Conservation (phyloP, 495 filamentous ascomycete species). For the Halenospora varia region DNA sequence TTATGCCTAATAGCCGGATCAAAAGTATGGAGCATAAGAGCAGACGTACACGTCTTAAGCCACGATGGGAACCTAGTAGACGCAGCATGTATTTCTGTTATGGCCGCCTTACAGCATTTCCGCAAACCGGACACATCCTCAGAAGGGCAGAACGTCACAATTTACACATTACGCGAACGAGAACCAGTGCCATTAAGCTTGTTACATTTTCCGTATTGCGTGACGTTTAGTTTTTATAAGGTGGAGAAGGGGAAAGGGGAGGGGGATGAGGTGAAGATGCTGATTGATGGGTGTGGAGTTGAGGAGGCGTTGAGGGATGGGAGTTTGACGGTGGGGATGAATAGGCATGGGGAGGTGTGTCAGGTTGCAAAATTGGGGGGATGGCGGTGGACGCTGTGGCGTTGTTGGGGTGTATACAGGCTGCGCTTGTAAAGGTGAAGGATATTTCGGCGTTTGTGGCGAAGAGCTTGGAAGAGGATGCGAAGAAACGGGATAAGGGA, state of each 20-base stretch:
- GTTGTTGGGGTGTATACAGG: constrained; percentile 62
- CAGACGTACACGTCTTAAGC: constrained; percentile 83
- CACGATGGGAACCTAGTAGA: constrained; percentile 88
- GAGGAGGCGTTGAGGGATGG: constrained; percentile 87
- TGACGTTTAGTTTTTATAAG: constrained; percentile 78
- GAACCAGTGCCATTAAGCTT: constrained; percentile 86
- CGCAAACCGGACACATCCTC: constrained; percentile 82
- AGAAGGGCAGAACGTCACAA: constrained; percentile 72
- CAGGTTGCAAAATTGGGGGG: constrained; percentile 87
- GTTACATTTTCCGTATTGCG: constrained; percentile 83
- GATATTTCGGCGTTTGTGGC: constrained; percentile 70
- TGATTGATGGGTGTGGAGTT: constrained; percentile 73
- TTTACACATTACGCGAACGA: constrained; percentile 78
- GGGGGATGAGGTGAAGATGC: constrained; percentile 40
- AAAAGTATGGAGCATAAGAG: constrained; percentile 86
- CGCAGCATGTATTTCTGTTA: constrained; percentile 76
- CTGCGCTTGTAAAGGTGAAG: constrained; percentile 74
- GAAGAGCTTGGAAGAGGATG: constrained; percentile 68
- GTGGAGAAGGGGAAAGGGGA: constrained; percentile 31
- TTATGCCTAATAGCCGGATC: constrained; percentile 86
- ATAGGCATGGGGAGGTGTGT: constrained; percentile 86
- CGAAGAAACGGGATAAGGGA: constrained; percentile 66
- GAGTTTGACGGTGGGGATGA: constrained; percentile 80
- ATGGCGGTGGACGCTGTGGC: constrained; percentile 69
- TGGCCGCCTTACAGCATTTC: constrained; percentile 86